Conservation (phyloP, 352 stramenopile genomes). For the Phytophthora citricola region DNA sequence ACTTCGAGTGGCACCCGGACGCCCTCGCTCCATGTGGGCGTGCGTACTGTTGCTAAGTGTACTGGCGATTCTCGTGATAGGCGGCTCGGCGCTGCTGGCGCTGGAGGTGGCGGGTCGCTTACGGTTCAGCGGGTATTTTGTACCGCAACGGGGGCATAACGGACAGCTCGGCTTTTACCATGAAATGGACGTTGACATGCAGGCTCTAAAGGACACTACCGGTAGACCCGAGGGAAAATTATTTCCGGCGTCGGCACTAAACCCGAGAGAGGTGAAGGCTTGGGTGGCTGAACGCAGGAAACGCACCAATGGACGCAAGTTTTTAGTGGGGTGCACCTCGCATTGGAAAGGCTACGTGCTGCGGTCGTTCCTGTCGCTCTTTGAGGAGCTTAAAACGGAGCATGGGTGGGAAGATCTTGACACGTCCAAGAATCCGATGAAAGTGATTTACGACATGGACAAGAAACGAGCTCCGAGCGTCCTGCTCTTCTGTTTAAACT, state of each 20-base stretch:
- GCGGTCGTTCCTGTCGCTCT: constrained; percentile 70
- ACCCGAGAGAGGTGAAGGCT: constrained; percentile 57
- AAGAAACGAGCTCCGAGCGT: constrained; percentile 65
- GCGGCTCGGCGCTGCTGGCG: constrained; percentile 30
- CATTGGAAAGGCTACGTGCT: constrained; percentile 73
- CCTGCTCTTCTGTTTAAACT: constrained; percentile 84
- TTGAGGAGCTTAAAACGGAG: constrained; percentile 68
- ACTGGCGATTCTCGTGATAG: constrained; percentile 38
- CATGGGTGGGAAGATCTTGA: constrained; percentile 72
- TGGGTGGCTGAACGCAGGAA: constrained; percentile 69
- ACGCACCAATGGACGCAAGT: constrained; percentile 78
- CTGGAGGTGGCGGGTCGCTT: constrained; percentile 60
- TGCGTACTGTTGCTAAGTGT: constrained; percentile 19
- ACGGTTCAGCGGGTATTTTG: constrained; percentile 64
- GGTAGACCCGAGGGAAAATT: constrained; percentile 46
- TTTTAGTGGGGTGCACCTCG: constrained; percentile 67
- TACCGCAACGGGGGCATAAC: constrained; percentile 39
- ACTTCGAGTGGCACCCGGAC: constrained; percentile 6
- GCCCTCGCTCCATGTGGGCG: constrained; percentile 18
- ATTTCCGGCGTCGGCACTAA: constrained; percentile 47
- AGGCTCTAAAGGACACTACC: constrained; percentile 44
- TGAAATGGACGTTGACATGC: constrained; percentile 83
- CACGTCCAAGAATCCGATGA: constrained; percentile 55
- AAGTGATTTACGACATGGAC: constrained; percentile 73
- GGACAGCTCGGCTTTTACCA: constrained; percentile 78